Evolutionary conservation across 176 grass and related monocot genomes (phyloP), one percentile per base, ranked within the genome.

Genomic region (Saccharum spontaneum): DNA sequence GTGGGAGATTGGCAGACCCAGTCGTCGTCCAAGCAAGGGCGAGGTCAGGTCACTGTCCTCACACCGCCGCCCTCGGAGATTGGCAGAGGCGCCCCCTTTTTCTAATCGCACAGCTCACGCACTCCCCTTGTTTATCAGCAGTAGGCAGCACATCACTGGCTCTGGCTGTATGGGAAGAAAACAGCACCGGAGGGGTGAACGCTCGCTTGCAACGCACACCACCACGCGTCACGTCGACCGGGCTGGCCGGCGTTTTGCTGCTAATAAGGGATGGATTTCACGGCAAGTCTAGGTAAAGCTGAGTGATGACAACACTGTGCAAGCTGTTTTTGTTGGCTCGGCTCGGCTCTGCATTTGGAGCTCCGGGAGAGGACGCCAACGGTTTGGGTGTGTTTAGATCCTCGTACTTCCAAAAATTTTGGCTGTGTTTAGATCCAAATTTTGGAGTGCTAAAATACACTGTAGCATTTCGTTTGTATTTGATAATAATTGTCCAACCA

Each of bases 1-100:
- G 80, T 50, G 14, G 49, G 59, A 84, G 79, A 60, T 79, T 46
- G 75, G 39, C 67, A 31, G n/a, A 81, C 89, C 70, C 61, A 76
- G 69, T 80, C 81, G 50, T 18, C 50, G 46, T 28, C 28, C 28
- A 68, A 39, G 60, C 10, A 28, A 84, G 40, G 37, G 28, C 28
- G 1, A 28, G 28, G 28, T 28, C 28, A 28, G 50, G 60, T 52
- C 83, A 74, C 23, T n/a, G 7, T 4, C 46, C 3, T 11, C 44
- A 14, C 44, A 46, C 44, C 44, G 43, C 43, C 46, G 3, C 46
- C 16, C 50, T 52, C 17, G 8, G 82, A 52, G 87, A 69, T 83
- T 4, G 30, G 60, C 20, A 39, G 79, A 69, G 60, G 28, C 17
- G 5, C 8, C 0, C 0, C 18, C 5, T 30, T 74, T 74, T 80